A percentile compares a stretch with the other conserved stretches of the same genome.
These are phyloP conservation scores for Prunus campanulata DNA, from an alignment of 306 rosid genomes.

Conservation along the genomic window DNA sequence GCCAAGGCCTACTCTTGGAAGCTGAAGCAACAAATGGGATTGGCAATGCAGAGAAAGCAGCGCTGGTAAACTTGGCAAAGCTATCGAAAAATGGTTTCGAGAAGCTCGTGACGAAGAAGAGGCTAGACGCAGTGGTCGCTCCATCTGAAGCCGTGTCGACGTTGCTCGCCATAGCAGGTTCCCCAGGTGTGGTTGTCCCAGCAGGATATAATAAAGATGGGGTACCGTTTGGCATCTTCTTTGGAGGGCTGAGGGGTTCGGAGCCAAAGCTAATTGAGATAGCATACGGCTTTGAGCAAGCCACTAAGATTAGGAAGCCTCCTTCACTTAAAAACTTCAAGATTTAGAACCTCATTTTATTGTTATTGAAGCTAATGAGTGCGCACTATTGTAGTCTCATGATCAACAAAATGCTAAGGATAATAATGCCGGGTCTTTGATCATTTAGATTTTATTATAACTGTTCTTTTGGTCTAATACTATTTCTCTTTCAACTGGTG, in stretches of 20 bases:
- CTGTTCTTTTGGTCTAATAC: no score
- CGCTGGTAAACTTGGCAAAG: neutral
- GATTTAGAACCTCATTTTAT: neutral
- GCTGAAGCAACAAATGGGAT: conserved; percentile 4
- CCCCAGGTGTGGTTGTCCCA: conserved; percentile 30
- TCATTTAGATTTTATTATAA: no score
- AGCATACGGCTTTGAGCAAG: conserved; percentile 37
- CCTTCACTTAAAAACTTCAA: conserved; percentile 14
- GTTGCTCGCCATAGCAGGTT: conserved; percentile 31
- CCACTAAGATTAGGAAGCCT: conserved; percentile 31
- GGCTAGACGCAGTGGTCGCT: conserved; percentile 48
- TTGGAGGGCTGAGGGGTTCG: conserved; percentile 35
- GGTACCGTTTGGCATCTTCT: conserved; percentile 33
- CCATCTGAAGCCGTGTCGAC: neutral
- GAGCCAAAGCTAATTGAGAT: conserved; percentile 36
- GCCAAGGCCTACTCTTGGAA: neutral
- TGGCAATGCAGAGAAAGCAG: neutral
- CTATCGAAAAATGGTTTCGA: conserved; percentile 5
- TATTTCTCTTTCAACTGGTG: no score
- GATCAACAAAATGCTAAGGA: no score
- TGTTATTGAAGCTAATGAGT: no score
- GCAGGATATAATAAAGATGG: conserved; percentile 24
- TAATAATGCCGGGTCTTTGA: no score
- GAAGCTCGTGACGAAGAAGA: conserved; percentile 33
- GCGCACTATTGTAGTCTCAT: no score